Conservation (phyloP, 129 eudicot species). For the Mikania micrantha region DNA sequence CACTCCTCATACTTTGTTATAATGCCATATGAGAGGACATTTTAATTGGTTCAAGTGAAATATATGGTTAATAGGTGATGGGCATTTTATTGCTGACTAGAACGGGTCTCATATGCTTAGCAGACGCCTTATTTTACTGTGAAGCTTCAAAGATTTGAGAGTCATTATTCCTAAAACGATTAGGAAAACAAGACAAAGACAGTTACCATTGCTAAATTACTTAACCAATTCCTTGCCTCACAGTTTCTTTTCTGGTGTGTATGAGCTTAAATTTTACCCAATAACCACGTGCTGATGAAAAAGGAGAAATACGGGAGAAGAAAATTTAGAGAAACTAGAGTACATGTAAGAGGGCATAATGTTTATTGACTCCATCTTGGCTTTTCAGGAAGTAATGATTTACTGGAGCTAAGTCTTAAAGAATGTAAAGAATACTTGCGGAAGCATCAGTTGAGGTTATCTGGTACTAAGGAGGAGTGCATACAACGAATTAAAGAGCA, state of each 20-base stretch:
- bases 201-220: background rate
- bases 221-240: background rate
- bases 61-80: background rate
- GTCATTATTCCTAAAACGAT: background rate
- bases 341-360: background rate
- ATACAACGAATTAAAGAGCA: conserved; percentile 60
- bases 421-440: conserved; percentile 71
- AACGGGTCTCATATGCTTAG: background rate
- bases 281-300: background rate
- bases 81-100: background rate
- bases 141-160: background rate
- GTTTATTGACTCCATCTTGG: conserved; percentile 10
- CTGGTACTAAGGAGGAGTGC: conserved; percentile 76
- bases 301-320: background rate
- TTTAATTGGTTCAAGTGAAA: background rate
- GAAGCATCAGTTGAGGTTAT: conserved; percentile 50
- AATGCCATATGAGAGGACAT: background rate
- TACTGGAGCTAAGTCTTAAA: conserved; percentile 33
- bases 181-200: background rate
- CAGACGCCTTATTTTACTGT: background rate
- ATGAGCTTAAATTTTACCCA: conserved; percentile 6
- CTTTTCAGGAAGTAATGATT: conserved; percentile 44
- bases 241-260: background rate
- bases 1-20: background rate
- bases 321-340: background rate